Evolutionary conservation across 345 rosid genomes (phyloP).

Genomic region (Iberis pinnata): DNA sequence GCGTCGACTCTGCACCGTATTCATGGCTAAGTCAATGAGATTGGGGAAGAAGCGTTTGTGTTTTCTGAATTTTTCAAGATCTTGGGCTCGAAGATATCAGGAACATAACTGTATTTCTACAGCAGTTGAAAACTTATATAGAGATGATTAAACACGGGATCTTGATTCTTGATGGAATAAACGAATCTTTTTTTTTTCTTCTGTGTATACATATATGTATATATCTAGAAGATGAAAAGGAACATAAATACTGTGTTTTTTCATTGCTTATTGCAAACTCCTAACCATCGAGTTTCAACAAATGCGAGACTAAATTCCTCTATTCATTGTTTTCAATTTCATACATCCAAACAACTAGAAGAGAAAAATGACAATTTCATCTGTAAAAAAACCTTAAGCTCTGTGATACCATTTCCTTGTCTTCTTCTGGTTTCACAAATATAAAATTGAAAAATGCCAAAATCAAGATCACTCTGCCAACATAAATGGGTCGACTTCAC

Average conservation of each 20-base stretch:
- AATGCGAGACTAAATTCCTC: conserved; percentile 20
- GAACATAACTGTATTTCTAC: conserved; percentile 3
- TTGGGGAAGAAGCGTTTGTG: conserved; percentile 20
- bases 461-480: conserved; percentile 43
- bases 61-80: conserved; percentile 16
- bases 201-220: not conserved
- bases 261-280: conserved; percentile 29
- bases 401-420: conserved; percentile 10
- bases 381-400: conserved; percentile 20
- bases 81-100: conserved; percentile 10
- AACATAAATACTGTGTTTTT: not conserved
- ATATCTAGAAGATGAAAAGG: conserved; percentile 1
- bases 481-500: conserved; percentile 89
- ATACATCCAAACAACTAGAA: conserved; percentile 24
- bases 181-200: not conserved
- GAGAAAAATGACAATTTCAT: conserved; percentile 20
- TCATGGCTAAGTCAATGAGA: conserved; percentile 26
- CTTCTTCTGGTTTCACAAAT: conserved; percentile 13
- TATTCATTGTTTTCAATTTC: conserved; percentile 21
- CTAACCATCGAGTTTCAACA: conserved; percentile 6
- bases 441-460: not conserved
- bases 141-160: not conserved
- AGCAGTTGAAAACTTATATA: conserved; percentile 13
- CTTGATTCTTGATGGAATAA: conserved; percentile 15
- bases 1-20: conserved; percentile 20